Evolutionary conservation across 2,329 filamentous ascomycete species (phyloP).

Genomic region (Fusarium nanum): DNA sequence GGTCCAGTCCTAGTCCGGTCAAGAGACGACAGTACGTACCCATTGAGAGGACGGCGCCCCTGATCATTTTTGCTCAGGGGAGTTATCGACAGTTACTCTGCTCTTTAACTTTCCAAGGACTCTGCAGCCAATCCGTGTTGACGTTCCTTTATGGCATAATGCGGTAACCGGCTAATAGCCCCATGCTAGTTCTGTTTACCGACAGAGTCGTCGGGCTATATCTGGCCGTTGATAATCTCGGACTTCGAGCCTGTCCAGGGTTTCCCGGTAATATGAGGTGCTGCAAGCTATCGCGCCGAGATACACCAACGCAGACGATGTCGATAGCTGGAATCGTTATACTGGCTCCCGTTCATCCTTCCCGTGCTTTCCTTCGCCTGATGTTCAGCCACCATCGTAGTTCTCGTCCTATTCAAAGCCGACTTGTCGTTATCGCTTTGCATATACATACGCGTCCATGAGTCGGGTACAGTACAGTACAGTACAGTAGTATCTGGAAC

Average conservation of each 20-base stretch:
- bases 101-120: constrained; percentile 9
- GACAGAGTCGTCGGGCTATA: not conserved
- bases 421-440: constrained; percentile 26
- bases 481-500: constrained; percentile 8
- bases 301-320: constrained; percentile 26
- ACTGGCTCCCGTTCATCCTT: constrained; percentile 6
- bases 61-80: constrained; percentile 30
- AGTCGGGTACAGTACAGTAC: constrained; percentile 8
- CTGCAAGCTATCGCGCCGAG: constrained; percentile 14
- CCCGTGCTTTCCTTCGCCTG: not conserved
- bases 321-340: constrained; percentile 27
- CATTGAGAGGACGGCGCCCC: constrained; percentile 18
- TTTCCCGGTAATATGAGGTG: constrained; percentile 6
- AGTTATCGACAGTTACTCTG: constrained; percentile 11
- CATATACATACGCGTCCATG: constrained; percentile 19
- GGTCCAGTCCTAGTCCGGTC: constrained; percentile 30
- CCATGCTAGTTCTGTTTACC: constrained; percentile 8
- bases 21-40: constrained; percentile 1
- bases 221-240: constrained; percentile 8
- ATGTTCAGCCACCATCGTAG: constrained; percentile 13
- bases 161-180: constrained; percentile 11
- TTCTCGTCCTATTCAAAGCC: constrained; percentile 5
- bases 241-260: constrained; percentile 8
- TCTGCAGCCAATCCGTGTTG: not conserved
- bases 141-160: not conserved